Evolutionary conservation across 1,139 yeast species (phyloP).

Genomic region (Schwanniomyces etchellsii): DNA sequence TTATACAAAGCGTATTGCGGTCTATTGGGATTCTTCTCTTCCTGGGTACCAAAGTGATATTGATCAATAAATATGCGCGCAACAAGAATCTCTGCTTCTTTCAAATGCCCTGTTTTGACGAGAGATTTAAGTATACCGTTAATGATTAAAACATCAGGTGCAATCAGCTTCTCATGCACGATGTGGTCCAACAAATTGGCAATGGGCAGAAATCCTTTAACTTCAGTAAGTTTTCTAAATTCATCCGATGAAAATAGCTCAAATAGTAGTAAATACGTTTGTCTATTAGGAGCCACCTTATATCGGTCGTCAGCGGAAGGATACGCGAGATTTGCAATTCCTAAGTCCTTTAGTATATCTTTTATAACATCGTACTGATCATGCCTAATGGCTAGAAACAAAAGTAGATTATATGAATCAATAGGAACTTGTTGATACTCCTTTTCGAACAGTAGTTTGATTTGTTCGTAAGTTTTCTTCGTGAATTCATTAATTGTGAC

Average conservation of each 20-base stretch:
- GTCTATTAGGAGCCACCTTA: constrained; percentile 4
- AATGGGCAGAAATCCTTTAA: background rate
- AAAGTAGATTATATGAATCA: constrained; percentile 17
- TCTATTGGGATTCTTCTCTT: constrained; percentile 1
- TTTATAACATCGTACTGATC: constrained; percentile 10
- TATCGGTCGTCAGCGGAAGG: background rate
- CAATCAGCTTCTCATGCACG: constrained; percentile 2
- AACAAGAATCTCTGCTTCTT: constrained; percentile 10
- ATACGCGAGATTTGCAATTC: constrained; percentile 3
- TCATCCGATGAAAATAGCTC: background rate
- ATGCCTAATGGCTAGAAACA: constrained; percentile 24
- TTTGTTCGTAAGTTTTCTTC: constrained; percentile 13
- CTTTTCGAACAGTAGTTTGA: constrained; percentile 2
- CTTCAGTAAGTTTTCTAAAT: constrained; percentile 1
- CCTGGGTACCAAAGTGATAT: background rate
- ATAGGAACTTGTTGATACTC: constrained; percentile 7
- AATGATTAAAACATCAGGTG: constrained; percentile 14
- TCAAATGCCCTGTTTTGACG: constrained; percentile 7
- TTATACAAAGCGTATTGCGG: constrained; percentile 11
- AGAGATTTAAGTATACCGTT: constrained; percentile 13
- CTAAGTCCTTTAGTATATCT: constrained; percentile 10
- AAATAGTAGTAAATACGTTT: constrained; percentile 4
- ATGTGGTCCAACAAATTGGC: constrained; percentile 2
- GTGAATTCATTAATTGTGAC: constrained; percentile 11
- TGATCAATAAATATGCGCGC: constrained; percentile 5